These are phyloP conservation scores for Picea glauca DNA, from an alignment of 75 land plant species.

Conservation along the genomic window DNA sequence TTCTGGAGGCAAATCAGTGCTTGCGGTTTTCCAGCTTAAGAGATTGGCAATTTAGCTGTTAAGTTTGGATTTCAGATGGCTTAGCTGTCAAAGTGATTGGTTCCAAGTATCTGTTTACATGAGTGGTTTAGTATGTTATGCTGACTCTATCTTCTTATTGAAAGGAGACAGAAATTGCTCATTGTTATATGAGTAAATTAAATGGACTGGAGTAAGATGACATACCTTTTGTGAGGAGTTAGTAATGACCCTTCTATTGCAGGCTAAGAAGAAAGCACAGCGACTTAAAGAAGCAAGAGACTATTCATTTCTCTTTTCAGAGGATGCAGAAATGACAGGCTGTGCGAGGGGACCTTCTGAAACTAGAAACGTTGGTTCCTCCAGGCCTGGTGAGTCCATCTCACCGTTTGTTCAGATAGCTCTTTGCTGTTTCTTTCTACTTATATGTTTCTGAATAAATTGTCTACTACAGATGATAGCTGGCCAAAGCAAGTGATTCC, in stretches of 20 bases:
- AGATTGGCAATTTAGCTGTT: neutral
- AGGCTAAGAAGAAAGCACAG: constrained; percentile 54
- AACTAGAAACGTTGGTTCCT: constrained; percentile 14
- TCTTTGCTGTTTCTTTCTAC: constrained; percentile 7
- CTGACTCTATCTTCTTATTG: neutral
- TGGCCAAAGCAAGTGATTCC: constrained; percentile 18
- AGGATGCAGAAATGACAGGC: constrained; percentile 53
- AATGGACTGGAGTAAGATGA: neutral
- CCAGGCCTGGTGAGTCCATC: constrained; percentile 36
- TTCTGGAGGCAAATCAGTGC: neutral
- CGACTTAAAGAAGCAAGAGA: constrained; percentile 74
- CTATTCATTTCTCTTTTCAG: constrained; percentile 80
- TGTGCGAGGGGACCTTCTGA: constrained; percentile 21
- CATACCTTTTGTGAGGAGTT: neutral
- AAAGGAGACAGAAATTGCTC: too few species aligned
- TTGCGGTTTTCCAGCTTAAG: neutral
- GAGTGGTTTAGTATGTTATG: neutral
- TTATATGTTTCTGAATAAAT: constrained; percentile 28
- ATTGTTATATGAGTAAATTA: neutral
- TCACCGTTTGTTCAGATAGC: neutral
- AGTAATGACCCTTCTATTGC: constrained; percentile 6
- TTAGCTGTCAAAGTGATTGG: neutral
- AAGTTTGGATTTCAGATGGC: too few species aligned
- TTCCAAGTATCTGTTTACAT: neutral
- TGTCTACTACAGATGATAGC: constrained; percentile 38